Evolutionary conservation across 345 rosid genomes (phyloP).

Genomic region (Rhodomyrtus tomentosa): DNA sequence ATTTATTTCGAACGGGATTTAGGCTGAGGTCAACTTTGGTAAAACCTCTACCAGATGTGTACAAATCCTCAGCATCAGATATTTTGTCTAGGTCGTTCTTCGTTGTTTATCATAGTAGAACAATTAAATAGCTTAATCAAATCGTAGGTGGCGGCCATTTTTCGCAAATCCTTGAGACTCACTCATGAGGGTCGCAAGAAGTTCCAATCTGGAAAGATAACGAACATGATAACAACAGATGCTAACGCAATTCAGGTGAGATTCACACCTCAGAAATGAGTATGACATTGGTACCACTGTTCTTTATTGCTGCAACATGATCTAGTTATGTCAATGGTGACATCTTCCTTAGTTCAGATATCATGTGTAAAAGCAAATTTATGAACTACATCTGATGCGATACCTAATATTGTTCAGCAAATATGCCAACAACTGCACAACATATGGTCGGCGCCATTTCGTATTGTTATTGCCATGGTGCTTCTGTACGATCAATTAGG

Average conservation of each 20-base stretch:
- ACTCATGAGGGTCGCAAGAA: slow-evolving; percentile 76
- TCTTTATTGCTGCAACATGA: not conserved
- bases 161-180: slow-evolving; percentile 70
- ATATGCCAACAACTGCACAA: slow-evolving; percentile 73
- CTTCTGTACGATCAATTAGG: slow-evolving; percentile 86
- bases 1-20: slow-evolving; percentile 81
- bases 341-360: not conserved
- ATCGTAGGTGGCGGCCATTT: slow-evolving; percentile 85
- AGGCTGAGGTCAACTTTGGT: slow-evolving; percentile 91
- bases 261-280: not conserved
- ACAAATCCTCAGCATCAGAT: not conserved
- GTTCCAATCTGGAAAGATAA: slow-evolving; percentile 83
- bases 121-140: not conserved
- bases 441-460: slow-evolving; percentile 95
- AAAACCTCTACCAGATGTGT: slow-evolving; percentile 8
- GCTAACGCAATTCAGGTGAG: slow-evolving; percentile 77
- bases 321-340: not conserved
- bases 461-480: slow-evolving; percentile 59
- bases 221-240: slow-evolving; percentile 94
- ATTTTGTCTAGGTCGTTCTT: not conserved
- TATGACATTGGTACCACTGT: not conserved
- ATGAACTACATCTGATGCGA: not conserved
- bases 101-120: not conserved
- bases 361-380: not conserved
- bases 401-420: slow-evolving; percentile 40